Conservation (phyloP, 768 basidiomycete genomes). For the Hypholoma fasciculare region DNA sequence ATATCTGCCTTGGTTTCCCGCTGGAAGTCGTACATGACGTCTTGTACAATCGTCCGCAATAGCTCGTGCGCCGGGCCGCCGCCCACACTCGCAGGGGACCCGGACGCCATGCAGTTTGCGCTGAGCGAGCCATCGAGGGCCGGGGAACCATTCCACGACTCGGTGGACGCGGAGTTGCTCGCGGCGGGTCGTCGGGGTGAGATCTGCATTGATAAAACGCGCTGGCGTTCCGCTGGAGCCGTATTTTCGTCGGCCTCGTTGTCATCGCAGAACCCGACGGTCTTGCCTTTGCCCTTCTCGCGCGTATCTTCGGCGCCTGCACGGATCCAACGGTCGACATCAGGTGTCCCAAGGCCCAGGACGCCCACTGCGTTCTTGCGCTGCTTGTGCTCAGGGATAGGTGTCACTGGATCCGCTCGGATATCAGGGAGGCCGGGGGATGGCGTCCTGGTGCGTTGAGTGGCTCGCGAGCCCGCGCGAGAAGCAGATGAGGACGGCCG, state of each 20-base stretch:
- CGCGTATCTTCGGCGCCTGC: conserved; percentile 34
- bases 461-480: conserved; percentile 7
- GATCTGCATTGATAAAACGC: conserved; percentile 52
- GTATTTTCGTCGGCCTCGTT: conserved; percentile 22
- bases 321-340: conserved; percentile 51
- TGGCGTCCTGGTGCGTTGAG: conserved; percentile 31
- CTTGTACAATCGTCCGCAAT: conserved; percentile 62
- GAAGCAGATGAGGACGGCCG: conserved; percentile 28
- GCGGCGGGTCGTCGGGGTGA: conserved; percentile 48
- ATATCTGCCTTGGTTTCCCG: conserved; percentile 71
- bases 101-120: neutral
- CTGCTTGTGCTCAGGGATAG: conserved; percentile 26
- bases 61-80: conserved; percentile 53
- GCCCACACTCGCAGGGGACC: conserved; percentile 17
- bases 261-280: conserved; percentile 43
- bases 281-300: conserved; percentile 34
- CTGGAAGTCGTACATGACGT: conserved; percentile 75
- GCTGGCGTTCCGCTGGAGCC: conserved; percentile 28
- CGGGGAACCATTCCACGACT: conserved; percentile 42
- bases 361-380: conserved; percentile 31
- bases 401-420: conserved; percentile 31
- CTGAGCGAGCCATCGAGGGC: conserved; percentile 25
- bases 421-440: conserved; percentile 43
- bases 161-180: conserved; percentile 22
- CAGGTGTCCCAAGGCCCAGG: conserved; percentile 52